Base-by-base conservation (phyloP, 108 stramenopile genomes). In the Asterionellopsis glacialis region DNA sequence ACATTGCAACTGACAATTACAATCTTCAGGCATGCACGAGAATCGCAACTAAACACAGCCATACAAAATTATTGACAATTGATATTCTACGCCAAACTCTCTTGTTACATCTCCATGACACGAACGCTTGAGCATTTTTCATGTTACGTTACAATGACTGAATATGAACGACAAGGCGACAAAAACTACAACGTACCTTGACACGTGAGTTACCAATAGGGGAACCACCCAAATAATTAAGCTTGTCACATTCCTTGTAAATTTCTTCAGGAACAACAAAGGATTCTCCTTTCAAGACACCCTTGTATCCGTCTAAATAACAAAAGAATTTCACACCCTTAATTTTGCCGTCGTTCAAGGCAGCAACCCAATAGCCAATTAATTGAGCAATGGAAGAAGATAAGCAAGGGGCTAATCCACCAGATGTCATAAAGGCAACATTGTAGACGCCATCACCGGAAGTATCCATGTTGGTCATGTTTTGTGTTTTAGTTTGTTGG, bases 191-290 rank as follows among this genome's bases (percentile, higher is more conserved):
- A 33, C 80, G 53, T 62, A 91, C 90, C 90, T 95, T 95, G 62
- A 95, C 94, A 61, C 94, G 87, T 55, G 89, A 91, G 61, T 92
- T 92, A 38, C 94, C 94, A 57, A 95, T 90, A 22, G 90, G 91
- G 63, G 77, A 80, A 19, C 94, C 94, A 24, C 94, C 94, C 60
- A 93, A 51, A 19, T 76, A 73, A 70, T 92, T 85, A 59, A 92
- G 56, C 42, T 71, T 65, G 40, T 77, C 64, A 42, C 84, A 75
- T 3, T 72, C 42, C 14, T 77, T 80, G 65, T 79, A 83, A 11
- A 77, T 62, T 11, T 68, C 67, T 57, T 85, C 83, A 13, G 79
- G 67, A 42, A 95, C 64, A n/a, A 90, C 60, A 23, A 83, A 69
- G 49, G 85, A 89, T 49, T 93, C 84, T 18, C 90, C 91, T 15